A percentile compares a stretch with the other conserved stretches of the same genome.
Conservation (phyloP, 805 yeast species). For the Yueomyces sinensis region DNA sequence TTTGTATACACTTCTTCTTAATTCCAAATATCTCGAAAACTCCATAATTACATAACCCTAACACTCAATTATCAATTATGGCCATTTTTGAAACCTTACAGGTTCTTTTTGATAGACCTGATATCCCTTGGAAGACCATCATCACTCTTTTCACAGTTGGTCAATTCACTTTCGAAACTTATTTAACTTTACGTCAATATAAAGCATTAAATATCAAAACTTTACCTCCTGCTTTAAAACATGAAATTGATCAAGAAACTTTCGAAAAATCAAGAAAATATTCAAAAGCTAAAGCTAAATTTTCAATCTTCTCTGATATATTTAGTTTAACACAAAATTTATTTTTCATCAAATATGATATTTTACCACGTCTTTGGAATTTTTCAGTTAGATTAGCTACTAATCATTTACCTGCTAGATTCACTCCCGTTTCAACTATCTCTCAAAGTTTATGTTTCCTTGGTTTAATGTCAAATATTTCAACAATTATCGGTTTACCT, state of each 20-base stretch:
- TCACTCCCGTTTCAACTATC: slow-evolving; percentile 38
- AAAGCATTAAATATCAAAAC: slow-evolving; percentile 37
- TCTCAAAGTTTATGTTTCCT: slow-evolving; percentile 61
- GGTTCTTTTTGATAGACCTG: slow-evolving; percentile 46
- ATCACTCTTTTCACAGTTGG: slow-evolving; percentile 64
- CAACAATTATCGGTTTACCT: slow-evolving; percentile 51
- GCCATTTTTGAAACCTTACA: slow-evolving; percentile 19
- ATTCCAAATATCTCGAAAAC: no score
- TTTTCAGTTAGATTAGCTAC: slow-evolving; percentile 29
- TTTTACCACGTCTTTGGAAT: slow-evolving; percentile 53
- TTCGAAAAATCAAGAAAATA: slow-evolving; percentile 68
- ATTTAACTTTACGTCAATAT: slow-evolving; percentile 67
- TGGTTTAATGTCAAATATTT: slow-evolving; percentile 34
- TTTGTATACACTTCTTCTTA: no score
- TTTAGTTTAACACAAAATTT: slow-evolving; percentile 43
- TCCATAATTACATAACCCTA: no score
- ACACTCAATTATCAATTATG: no score
- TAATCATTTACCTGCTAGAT: slow-evolving; percentile 16
- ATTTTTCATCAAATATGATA: slow-evolving; percentile 42
- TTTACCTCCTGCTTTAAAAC: slow-evolving; percentile 58
- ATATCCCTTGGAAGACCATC: slow-evolving; percentile 68
- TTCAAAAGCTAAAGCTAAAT: slow-evolving; percentile 63
- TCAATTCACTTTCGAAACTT: slow-evolving; percentile 62
- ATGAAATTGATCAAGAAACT: slow-evolving; percentile 58
- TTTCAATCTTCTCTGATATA: slow-evolving; percentile 43